Evolutionary conservation across 2,329 filamentous ascomycete genomes (phyloP).

Genomic region (Ascochyta fabae): DNA sequence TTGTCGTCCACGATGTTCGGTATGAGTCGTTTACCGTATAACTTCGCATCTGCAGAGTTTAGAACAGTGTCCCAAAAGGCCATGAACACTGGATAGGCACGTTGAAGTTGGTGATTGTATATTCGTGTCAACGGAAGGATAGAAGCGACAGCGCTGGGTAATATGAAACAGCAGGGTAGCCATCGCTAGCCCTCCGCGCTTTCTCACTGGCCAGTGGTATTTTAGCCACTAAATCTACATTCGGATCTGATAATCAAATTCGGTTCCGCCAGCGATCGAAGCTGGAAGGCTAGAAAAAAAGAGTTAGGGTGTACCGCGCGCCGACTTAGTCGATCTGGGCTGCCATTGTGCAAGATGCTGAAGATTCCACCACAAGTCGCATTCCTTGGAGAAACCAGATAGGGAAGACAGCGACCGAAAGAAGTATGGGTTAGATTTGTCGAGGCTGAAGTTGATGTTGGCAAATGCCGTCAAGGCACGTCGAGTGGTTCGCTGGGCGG

Average conservation of each 20-base stretch:
- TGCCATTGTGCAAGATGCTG: background rate
- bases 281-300: background rate
- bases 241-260: background rate
- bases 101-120: background rate
- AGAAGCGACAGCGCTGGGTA: conserved; percentile 2
- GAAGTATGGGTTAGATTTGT: too few species aligned
- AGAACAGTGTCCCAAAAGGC: conserved; percentile 41
- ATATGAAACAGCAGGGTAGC: background rate
- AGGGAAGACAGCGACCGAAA: too few species aligned
- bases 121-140: conserved; percentile 9
- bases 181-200: conserved; percentile 5
- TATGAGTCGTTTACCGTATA: conserved; percentile 32
- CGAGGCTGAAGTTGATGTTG: background rate
- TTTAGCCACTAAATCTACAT: conserved; percentile 1
- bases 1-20: conserved; percentile 52
- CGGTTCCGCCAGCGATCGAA: background rate
- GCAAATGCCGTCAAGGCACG: background rate
- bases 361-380: background rate
- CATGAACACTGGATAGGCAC: conserved; percentile 22
- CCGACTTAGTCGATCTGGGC: background rate
- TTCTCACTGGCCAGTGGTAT: conserved; percentile 1
- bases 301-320: background rate
- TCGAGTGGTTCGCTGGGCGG: background rate
- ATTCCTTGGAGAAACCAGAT: too few species aligned
- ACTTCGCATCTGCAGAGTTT: conserved; percentile 21